Percentiles rank a stretch among this genome's conserved stretches.
Evolutionary conservation across 176 grass and related monocot species (phyloP).

Genomic region (Melocanna baccifera): DNA sequence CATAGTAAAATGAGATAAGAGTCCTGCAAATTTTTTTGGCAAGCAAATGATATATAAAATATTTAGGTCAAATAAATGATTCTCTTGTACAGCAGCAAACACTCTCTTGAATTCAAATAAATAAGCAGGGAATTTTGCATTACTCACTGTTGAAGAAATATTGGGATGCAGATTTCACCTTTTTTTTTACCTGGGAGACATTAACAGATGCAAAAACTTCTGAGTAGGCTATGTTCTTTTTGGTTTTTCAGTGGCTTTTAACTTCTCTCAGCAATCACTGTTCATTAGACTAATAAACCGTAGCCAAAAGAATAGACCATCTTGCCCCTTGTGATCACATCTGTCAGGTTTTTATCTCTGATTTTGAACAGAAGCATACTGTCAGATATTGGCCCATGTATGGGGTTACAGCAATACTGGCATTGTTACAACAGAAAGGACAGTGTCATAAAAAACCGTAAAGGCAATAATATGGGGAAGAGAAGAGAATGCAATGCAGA

Average conservation of each 20-base stretch:
- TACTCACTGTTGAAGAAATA: not conserved
- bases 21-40: not conserved
- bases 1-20: not conserved
- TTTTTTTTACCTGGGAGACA: not conserved
- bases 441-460: not conserved
- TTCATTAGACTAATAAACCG: no score
- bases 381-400: not conserved
- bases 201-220: not conserved
- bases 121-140: not conserved
- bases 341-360: conserved; percentile 5
- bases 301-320: no score
- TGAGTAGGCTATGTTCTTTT: not conserved
- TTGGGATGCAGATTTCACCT: not conserved
- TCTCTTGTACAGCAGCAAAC: conserved; percentile 30
- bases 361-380: not conserved
- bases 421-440: not conserved
- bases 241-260: no score
- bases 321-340: not conserved
- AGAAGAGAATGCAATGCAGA: not conserved
- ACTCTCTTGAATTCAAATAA: conserved; percentile 1
- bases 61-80: not conserved
- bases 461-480: not conserved
- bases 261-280: no score
- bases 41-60: not conserved
- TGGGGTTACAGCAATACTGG: not conserved